A percentile compares a stretch with the other conserved stretches of the same genome.
phyloP scores from a whole-genome alignment of 2,329 filamentous ascomycete genomes.

The Aureobasidium leucospermi region DNA sequence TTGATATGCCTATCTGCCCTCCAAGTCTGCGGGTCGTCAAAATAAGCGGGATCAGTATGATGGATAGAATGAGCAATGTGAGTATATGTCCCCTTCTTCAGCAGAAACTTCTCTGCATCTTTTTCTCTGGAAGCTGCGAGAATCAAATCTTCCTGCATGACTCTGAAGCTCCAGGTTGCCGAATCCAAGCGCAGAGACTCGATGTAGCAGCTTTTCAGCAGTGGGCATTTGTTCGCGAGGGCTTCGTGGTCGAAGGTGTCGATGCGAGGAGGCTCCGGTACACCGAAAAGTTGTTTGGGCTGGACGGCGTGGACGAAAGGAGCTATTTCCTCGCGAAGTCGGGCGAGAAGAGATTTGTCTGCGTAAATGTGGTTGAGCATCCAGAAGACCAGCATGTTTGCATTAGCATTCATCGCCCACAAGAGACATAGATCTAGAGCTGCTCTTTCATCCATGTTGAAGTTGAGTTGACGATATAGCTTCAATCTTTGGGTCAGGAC shows the following conservation, averaged over 20 bases:
- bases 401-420: constrained; percentile 50
- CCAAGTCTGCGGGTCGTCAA: constrained; percentile 26
- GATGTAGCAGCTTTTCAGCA: constrained; percentile 32
- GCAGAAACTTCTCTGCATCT: constrained; percentile 22
- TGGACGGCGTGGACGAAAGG: constrained; percentile 25
- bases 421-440: constrained; percentile 41
- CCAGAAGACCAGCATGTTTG: constrained; percentile 40
- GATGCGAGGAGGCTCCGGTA: constrained; percentile 27
- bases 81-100: constrained; percentile 30
- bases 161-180: constrained; percentile 29
- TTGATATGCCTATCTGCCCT: constrained; percentile 28
- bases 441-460: constrained; percentile 27
- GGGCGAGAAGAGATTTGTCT: constrained; percentile 24
- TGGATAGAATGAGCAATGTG: constrained; percentile 32
- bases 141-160: constrained; percentile 28
- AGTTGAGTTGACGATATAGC: constrained; percentile 25
- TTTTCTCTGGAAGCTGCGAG: constrained; percentile 28
- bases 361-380: constrained; percentile 30
- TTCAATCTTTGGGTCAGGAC: constrained; percentile 26
- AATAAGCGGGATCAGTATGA: constrained; percentile 29
- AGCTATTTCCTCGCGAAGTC: constrained; percentile 29
- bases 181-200: constrained; percentile 31
- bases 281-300: constrained; percentile 25
- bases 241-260: constrained; percentile 28
- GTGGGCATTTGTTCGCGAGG: constrained; percentile 26